Conservation (phyloP, 148 eudicot genomes). For the Cornus kousa region DNA sequence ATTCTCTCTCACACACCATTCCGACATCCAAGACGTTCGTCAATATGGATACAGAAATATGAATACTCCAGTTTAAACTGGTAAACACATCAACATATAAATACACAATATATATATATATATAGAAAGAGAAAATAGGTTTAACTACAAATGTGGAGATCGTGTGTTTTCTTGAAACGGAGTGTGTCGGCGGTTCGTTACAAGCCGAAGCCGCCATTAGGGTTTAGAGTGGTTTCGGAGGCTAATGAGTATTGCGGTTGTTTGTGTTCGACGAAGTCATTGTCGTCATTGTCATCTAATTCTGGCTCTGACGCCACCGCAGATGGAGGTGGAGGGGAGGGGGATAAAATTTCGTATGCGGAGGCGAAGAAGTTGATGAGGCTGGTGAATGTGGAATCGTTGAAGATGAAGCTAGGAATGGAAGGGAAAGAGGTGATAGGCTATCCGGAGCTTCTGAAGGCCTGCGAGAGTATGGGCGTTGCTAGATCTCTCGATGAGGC, state of each 20-base stretch:
- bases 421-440: slow-evolving; percentile 68
- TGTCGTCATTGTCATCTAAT: slow-evolving; percentile 6
- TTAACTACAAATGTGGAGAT: slow-evolving; percentile 27
- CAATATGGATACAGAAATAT: neutral
- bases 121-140: slow-evolving; percentile 1
- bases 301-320: neutral
- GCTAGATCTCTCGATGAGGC: slow-evolving; percentile 66
- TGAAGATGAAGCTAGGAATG: slow-evolving; percentile 67
- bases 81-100: neutral
- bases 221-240: neutral
- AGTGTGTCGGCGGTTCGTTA: neutral
- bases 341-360: slow-evolving; percentile 34
- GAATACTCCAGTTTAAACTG: neutral
- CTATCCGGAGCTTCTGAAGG: slow-evolving; percentile 58
- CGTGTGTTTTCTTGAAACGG: slow-evolving; percentile 13
- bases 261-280: neutral
- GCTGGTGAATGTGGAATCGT: slow-evolving; percentile 67
- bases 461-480: slow-evolving; percentile 66
- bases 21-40: slow-evolving; percentile 5
- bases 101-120: neutral
- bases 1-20: neutral
- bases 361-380: slow-evolving; percentile 84
- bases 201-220: slow-evolving; percentile 10
- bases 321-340: slow-evolving; percentile 9
- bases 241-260: slow-evolving; percentile 2